Conservation (phyloP, 2,329 filamentous ascomycete species). For the Epichloe amarillans region DNA sequence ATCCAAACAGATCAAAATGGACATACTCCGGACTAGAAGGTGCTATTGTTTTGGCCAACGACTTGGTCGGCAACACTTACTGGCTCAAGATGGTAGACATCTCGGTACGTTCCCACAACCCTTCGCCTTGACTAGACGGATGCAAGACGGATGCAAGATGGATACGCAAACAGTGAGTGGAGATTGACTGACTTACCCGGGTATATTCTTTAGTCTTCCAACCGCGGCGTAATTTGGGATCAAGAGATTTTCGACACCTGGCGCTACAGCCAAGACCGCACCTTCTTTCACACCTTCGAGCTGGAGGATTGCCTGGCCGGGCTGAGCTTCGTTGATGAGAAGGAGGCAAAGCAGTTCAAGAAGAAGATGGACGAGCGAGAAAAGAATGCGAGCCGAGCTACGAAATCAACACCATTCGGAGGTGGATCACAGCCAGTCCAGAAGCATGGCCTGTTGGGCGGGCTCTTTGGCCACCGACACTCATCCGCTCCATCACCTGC, state of each 20-base stretch:
- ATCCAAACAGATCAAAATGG: slow-evolving; percentile 79
- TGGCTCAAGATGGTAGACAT: slow-evolving; percentile 98
- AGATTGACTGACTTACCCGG: slow-evolving; percentile 5
- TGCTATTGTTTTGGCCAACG: slow-evolving; percentile 81
- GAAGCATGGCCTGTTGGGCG: slow-evolving; percentile 40
- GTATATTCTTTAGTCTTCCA: slow-evolving; percentile 42
- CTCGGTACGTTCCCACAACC: slow-evolving; percentile 43
- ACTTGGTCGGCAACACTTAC: slow-evolving; percentile 87
- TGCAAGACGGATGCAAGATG: no score
- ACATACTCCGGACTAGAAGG: slow-evolving; percentile 89
- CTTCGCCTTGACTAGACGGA: no score
- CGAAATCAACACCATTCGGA: slow-evolving; percentile 63
- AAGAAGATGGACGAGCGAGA: slow-evolving; percentile 96
- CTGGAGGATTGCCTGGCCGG: slow-evolving; percentile 83
- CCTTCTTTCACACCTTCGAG: slow-evolving; percentile 97
- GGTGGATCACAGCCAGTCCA: slow-evolving; percentile 28
- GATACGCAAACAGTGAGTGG: no score
- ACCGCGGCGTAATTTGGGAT: slow-evolving; percentile 84
- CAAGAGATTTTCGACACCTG: slow-evolving; percentile 96
- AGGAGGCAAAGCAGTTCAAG: slow-evolving; percentile 91
- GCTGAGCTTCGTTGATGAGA: slow-evolving; percentile 89
- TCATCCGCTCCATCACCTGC: slow-evolving; percentile 44
- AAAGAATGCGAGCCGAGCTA: slow-evolving; percentile 87
- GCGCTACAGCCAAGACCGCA: slow-evolving; percentile 89
- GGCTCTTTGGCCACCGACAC: slow-evolving; percentile 49